Evolutionary conservation across 805 yeast species (phyloP), one percentile per base, ranked within the genome.

Genomic region (Metschnikowia peoriensis): DNA sequence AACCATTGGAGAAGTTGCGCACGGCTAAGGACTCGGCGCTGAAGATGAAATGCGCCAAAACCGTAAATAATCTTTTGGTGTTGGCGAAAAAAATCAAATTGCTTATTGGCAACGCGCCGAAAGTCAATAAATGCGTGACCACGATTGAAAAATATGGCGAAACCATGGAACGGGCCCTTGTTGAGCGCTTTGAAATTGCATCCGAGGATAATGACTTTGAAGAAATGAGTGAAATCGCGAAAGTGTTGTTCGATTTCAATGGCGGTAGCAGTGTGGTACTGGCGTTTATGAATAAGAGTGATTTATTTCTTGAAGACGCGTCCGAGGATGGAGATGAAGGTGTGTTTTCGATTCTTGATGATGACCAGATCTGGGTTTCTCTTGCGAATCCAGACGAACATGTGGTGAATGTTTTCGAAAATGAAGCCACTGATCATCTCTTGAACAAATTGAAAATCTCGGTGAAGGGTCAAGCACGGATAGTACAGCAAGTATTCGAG

Each of bases 231-330:
- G 90, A 85, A 51, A 80, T 85, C 28, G 89, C 97, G 0, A 82
- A 82, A 47, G 81, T 91, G 15, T 74, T 92, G 46, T 80, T 84
- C 49, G 88, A 84, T 55, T 93, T 85, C 72, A 92, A 93, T 64
- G 93, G 90, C 16, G 97, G 97, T 11, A 77, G 81, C 10, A 84
- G 86, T 53, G 93, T 92, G 8, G 86, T 89, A 8, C 89, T 86
- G 64, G 83, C 86, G 46, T 93, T 89, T 69, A 88, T 92, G 41
- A 84, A 83, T 64, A 90, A 88, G 64, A 89, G 88, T 64, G 87
- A 84, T 46, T 79, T 86, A 53, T 87, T 92, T 66, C 73, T 77
- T 50, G 75, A 72, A 38, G 71, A 78, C 56, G 79, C 81, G 52
- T 47, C 54, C 7, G 55, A 52, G 22, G 53, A 50, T 12, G 58